These are phyloP conservation scores for Botrytis elliptica DNA, from an alignment of 2,329 filamentous ascomycete genomes.

Conservation along the genomic window DNA sequence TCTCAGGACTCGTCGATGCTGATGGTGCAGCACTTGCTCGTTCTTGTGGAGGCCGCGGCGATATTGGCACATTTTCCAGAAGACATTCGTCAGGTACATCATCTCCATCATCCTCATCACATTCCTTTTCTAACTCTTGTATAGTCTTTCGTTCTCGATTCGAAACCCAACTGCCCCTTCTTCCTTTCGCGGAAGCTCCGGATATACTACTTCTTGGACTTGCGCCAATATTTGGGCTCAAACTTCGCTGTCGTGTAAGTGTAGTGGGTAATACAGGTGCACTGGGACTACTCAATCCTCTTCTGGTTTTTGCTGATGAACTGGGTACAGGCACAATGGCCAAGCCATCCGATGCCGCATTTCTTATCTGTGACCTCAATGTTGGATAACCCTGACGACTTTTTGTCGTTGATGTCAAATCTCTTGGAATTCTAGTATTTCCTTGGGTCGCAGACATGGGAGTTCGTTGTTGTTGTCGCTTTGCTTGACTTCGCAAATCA, in stretches of 20 bases:
- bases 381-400: constrained; percentile 30
- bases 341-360: constrained; percentile 33
- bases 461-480: constrained; percentile 28
- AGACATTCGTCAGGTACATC: constrained; percentile 77
- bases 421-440: constrained; percentile 33
- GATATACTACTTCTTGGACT: constrained; percentile 32
- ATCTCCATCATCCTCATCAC: constrained; percentile 72
- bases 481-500: constrained; percentile 32
- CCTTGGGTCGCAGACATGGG: constrained; percentile 32
- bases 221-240: constrained; percentile 33
- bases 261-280: constrained; percentile 29
- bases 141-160: constrained; percentile 63
- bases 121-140: constrained; percentile 72
- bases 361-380: constrained; percentile 33
- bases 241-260: constrained; percentile 35
- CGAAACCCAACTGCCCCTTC: constrained; percentile 64
- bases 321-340: constrained; percentile 34
- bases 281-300: constrained; percentile 33
- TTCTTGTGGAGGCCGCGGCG: constrained; percentile 62
- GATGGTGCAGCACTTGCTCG: constrained; percentile 55
- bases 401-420: constrained; percentile 34
- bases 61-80: constrained; percentile 80
- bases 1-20: constrained; percentile 40
- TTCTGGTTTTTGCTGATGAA: constrained; percentile 25
- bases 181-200: constrained; percentile 24